phyloP scores from a whole-genome alignment of 2,329 filamentous ascomycete species.

The Harringtonia aguacate region DNA sequence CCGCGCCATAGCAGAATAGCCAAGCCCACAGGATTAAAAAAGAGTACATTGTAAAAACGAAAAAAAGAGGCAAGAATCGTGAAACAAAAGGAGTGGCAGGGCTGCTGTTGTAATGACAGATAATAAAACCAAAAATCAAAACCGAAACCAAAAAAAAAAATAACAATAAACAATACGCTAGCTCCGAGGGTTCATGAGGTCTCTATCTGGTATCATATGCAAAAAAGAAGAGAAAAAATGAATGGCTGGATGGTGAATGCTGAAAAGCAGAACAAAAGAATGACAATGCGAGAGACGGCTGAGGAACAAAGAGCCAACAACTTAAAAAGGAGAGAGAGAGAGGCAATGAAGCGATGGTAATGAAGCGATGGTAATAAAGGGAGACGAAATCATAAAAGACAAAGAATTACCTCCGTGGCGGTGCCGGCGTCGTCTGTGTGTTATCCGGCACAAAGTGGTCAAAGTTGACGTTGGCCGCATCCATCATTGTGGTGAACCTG shows the following conservation, averaged over 20 bases:
- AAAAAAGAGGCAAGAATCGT: no score
- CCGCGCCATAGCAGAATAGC: no score
- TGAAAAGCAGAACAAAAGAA: neutral
- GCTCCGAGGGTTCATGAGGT: no score
- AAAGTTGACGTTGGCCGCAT: constrained; percentile 31
- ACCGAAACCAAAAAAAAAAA: no score
- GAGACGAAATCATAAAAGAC: neutral
- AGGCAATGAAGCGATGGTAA: neutral
- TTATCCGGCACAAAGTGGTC: constrained; percentile 30
- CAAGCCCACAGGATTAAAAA: no score
- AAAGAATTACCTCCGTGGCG: constrained; percentile 1
- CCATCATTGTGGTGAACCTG: constrained; percentile 44
- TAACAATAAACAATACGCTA: no score
- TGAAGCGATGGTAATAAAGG: neutral
- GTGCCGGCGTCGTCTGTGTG: constrained; percentile 5
- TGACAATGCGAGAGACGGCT: neutral
- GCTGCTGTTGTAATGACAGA: neutral
- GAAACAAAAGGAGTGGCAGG: neutral
- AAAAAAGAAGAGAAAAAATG: neutral
- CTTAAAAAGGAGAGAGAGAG: no score
- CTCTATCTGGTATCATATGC: constrained; percentile 5
- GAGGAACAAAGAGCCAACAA: neutral
- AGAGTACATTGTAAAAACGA: no score
- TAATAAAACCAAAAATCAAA: no score
- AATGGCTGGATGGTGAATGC: neutral